Evolutionary conservation across 1,284 basidiomycete species (phyloP), one percentile per base, ranked within the genome.

Genomic region (Cutaneotrichosporon sp.): DNA sequence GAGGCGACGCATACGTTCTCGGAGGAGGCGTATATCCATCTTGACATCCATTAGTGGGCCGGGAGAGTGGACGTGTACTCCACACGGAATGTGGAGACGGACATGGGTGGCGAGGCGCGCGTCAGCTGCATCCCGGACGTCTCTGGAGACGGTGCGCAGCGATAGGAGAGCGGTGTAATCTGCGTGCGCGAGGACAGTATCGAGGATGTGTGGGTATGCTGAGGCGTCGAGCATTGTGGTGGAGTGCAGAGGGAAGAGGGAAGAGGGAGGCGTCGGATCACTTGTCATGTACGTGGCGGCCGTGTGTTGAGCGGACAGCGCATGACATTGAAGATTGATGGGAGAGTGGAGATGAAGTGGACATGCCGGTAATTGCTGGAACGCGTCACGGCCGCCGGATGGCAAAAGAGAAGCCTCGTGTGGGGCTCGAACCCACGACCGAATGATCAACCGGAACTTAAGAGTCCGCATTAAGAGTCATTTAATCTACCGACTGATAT

Each of bases 351-450:
- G 22, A 26, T 26, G 26, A 22, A 30, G 22, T 5, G 14, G 49
- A 50, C 16, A 5, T 46, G 42, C 42, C 18, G 26, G 5, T 2
- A 9, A 22, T 16, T 4, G 49, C 22, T 50, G 7, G 49, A 26
- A 22, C 8, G 2, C 5, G 47, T 22, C 8, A n/a, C n/a, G n/a
- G n/a, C n/a, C n/a, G n/a, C n/a, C n/a, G 3, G 26, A 26, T 26
- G 11, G 22, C 51, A 52, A 52, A 52, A 52, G 31, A 52, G 9
- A 46, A 60, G 58, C 58, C 58, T 60, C 58, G 58, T 60, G 58
- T 60, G 58, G 58, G 58, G 58, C 58, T 60, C 58, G 58, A 60
- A 60, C 58, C 58, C 58, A 60, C 58, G 58, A 53, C 58, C 58
- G 58, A 38, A 31, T 52, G 58, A 60, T 60, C 58, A 60, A 52